Conservation (phyloP, 331 rosid species). For the Prunus yedoensis region DNA sequence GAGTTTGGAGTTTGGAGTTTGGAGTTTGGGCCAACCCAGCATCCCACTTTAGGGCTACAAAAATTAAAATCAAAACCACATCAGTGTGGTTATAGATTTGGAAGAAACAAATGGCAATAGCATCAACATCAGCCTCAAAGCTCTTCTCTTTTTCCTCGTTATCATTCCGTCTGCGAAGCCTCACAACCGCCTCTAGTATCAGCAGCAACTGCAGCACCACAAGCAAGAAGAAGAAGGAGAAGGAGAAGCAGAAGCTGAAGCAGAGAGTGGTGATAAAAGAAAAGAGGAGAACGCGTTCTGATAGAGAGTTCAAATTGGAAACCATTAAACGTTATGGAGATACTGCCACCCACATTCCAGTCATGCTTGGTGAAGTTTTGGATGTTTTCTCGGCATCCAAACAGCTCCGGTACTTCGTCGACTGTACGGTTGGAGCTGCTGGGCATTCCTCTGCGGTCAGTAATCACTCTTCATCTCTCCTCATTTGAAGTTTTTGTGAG, state of each 20-base stretch:
- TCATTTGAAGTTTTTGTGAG: background rate
- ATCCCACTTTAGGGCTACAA: background rate
- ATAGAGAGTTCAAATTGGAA: slow-evolving; percentile 53
- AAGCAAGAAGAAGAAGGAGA: slow-evolving; percentile 11
- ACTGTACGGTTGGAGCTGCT: slow-evolving; percentile 91
- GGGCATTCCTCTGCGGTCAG: slow-evolving; percentile 87
- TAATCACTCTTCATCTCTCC: background rate
- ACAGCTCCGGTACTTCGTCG: slow-evolving; percentile 61
- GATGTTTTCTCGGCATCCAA: slow-evolving; percentile 61
- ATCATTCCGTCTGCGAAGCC: slow-evolving; percentile 20
- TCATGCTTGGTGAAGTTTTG: slow-evolving; percentile 72
- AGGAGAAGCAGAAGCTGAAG: slow-evolving; percentile 20
- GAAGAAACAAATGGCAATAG: background rate
- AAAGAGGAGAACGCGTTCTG: slow-evolving; percentile 88
- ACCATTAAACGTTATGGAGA: slow-evolving; percentile 41
- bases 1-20: background rate
- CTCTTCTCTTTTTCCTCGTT: background rate
- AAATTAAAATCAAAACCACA: background rate
- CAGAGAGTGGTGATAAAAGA: slow-evolving; percentile 48
- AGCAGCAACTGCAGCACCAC: background rate
- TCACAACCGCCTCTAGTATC: slow-evolving; percentile 23
- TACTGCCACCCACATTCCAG: slow-evolving; percentile 60
- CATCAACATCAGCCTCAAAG: slow-evolving; percentile 1
- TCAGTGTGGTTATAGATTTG: background rate
- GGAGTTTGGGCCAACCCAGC: background rate